Percentiles rank a stretch among this genome's conserved stretches.
These are phyloP conservation scores for Boletus tomentosulus DNA, from an alignment of 768 basidiomycete species.

Conservation along the genomic window DNA sequence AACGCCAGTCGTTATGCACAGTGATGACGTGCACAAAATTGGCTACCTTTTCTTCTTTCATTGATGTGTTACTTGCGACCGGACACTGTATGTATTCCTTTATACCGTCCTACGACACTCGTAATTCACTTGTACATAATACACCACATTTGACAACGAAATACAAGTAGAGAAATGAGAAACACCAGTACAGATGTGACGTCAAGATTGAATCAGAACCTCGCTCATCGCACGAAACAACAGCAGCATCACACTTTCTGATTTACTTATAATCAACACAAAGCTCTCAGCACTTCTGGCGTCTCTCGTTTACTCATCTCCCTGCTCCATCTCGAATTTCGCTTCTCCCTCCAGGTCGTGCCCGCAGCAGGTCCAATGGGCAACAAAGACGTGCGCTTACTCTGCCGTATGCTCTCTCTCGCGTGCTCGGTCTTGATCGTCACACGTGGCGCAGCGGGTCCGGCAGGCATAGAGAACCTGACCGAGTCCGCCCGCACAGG, in stretches of 20 bases:
- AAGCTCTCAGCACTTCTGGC: conserved; percentile 17
- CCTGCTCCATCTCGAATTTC: conserved; percentile 12
- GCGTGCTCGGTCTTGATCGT: neutral
- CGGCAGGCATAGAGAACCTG: conserved; percentile 19
- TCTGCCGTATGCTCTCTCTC: neutral
- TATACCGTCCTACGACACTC: neutral
- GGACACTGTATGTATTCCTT: neutral
- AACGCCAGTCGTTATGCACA: conserved; percentile 42
- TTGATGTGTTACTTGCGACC: neutral
- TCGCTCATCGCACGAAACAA: neutral
- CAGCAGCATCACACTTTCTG: neutral
- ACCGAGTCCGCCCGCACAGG: conserved; percentile 3
- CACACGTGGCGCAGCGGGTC: neutral
- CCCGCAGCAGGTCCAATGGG: neutral
- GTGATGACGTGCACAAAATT: neutral
- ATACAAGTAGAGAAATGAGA: neutral
- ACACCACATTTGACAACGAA: neutral
- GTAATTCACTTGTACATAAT: neutral
- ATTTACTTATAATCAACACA: neutral
- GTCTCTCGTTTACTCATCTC: conserved; percentile 20
- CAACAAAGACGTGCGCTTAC: conserved; percentile 1
- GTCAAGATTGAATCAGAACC: neutral
- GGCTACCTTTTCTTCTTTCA: neutral
- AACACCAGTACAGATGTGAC: neutral
- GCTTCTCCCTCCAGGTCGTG: conserved; percentile 12